phyloP scores from a whole-genome alignment of 257 asterid species.

The Salvia hispanica region DNA sequence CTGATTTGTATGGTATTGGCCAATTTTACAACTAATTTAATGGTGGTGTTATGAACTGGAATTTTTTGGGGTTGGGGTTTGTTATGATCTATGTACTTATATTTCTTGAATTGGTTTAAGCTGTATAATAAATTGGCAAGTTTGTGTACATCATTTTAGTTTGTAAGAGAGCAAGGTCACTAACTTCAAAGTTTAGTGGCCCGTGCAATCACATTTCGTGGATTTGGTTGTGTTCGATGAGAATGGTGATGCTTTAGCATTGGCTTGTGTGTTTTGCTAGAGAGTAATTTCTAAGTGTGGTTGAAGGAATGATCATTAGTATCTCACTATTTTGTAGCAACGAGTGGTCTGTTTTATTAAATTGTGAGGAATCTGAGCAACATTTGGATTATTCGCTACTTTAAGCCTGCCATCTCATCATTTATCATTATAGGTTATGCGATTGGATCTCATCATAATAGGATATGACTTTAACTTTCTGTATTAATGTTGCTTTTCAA shows the following conservation, averaged over 20 bases:
- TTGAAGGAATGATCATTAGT: slow-evolving; percentile 11
- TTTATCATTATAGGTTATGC: neutral
- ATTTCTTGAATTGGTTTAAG: slow-evolving; percentile 10
- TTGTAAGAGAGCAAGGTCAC: neutral
- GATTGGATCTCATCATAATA: neutral
- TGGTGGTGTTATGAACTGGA: slow-evolving; percentile 5
- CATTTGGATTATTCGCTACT: neutral
- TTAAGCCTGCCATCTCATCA: neutral
- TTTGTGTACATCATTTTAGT: slow-evolving; percentile 5
- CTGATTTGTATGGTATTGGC: slow-evolving; percentile 3
- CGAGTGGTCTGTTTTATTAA: slow-evolving; percentile 8
- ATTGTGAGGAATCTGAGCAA: neutral
- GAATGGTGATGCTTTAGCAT: neutral
- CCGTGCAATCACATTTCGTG: neutral
- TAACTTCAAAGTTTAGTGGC: neutral
- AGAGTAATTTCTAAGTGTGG: slow-evolving; percentile 12
- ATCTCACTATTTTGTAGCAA: neutral
- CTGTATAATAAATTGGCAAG: neutral
- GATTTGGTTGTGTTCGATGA: neutral
- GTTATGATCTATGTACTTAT: neutral
- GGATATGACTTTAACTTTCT: slow-evolving; percentile 11
- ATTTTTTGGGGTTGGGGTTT: neutral
- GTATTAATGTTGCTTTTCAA: neutral
- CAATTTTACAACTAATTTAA: slow-evolving; percentile 16
- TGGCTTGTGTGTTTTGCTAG: neutral